Evolutionary conservation across 2,329 filamentous ascomycete species (phyloP), one percentile per base, ranked within the genome.

Genomic region (Trichoderma atrobrunneum): DNA sequence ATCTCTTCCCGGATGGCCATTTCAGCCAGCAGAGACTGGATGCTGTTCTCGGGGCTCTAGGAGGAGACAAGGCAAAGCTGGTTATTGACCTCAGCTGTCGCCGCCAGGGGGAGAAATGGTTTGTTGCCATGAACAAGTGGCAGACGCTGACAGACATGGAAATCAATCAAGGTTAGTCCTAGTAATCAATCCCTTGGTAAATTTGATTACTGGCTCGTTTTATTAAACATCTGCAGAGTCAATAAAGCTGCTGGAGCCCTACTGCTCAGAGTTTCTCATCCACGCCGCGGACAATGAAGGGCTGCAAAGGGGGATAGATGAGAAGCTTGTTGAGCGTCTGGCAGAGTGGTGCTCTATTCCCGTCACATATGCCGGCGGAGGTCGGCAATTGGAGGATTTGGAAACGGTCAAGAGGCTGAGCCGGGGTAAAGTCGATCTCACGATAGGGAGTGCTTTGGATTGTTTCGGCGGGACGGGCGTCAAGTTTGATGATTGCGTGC

Each of bases 51-150:
- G 81, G 85, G 28, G 88, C 91, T 1, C 87, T 99, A 6, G 91
- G 86, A 30, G 90, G 91, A 68, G 91, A 97, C 79, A 93, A 87
- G 79, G 84, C 86, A 63, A 96, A 93, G 82, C 89, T 99, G 63
- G 95, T 99, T 76, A 95, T 99, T 80, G 96, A 99, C 79, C 88
- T 99, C 28, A 97, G 94, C 82, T 99, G 96, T 80, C 90, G 96
- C 66, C 87, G 91, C 72, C 91, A 90, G 73, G 92, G 87, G 48
- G 86, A 91, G 71, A 91, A 85, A 51, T 99, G 96, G 96, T 94
- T 93, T 78, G 96, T 99, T n/a, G 95, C 96, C 70, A 99, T 97
- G 92, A 93, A 99, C 82, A 97, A 97, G 81, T 99, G 96, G 96
- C 96, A 98, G 86, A 97, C 94, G 1, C 91, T 98, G 71, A 98